These are phyloP conservation scores for Alternaria angustiovoidea DNA, from an alignment of 2,329 filamentous ascomycete genomes.

Conservation along the genomic window DNA sequence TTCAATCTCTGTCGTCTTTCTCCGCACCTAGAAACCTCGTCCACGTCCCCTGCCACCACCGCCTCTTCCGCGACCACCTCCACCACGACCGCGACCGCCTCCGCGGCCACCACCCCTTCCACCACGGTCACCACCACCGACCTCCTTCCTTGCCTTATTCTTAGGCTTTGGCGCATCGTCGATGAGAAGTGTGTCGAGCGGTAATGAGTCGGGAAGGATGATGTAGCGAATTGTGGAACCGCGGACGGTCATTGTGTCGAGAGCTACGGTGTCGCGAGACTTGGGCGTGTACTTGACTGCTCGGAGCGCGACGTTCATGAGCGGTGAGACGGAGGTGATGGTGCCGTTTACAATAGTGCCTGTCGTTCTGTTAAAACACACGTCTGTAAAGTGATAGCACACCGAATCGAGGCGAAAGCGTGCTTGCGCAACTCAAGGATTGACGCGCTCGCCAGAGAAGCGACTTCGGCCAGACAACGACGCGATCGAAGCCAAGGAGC, in stretches of 20 bases:
- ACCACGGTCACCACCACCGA: slow-evolving; percentile 57
- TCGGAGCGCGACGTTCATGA: slow-evolving; percentile 97
- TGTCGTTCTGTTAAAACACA: slow-evolving; percentile 46
- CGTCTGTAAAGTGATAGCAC: background rate
- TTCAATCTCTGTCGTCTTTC: slow-evolving; percentile 9
- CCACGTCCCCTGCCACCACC: slow-evolving; percentile 54
- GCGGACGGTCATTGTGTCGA: slow-evolving; percentile 96
- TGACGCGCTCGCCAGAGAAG: background rate
- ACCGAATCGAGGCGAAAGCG: background rate
- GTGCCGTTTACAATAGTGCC: slow-evolving; percentile 97
- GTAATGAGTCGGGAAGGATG: slow-evolving; percentile 94
- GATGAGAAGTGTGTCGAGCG: slow-evolving; percentile 92
- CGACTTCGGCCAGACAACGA: background rate
- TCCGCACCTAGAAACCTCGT: slow-evolving; percentile 36
- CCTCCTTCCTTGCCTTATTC: slow-evolving; percentile 99
- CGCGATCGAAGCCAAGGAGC: background rate
- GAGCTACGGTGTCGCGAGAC: slow-evolving; percentile 83
- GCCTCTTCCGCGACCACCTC: slow-evolving; percentile 52
- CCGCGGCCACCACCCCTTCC: slow-evolving; percentile 46
- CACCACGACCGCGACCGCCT: slow-evolving; percentile 52
- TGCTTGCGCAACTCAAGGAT: slow-evolving; percentile 8
- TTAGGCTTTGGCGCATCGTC: slow-evolving; percentile 98
- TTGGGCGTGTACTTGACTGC: slow-evolving; percentile 96
- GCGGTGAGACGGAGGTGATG: slow-evolving; percentile 93
- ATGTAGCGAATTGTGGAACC: slow-evolving; percentile 96